A percentile compares a stretch with the other conserved stretches of the same genome.
Conservation (phyloP, 331 rosid species). For the Dryas integrifolia region DNA sequence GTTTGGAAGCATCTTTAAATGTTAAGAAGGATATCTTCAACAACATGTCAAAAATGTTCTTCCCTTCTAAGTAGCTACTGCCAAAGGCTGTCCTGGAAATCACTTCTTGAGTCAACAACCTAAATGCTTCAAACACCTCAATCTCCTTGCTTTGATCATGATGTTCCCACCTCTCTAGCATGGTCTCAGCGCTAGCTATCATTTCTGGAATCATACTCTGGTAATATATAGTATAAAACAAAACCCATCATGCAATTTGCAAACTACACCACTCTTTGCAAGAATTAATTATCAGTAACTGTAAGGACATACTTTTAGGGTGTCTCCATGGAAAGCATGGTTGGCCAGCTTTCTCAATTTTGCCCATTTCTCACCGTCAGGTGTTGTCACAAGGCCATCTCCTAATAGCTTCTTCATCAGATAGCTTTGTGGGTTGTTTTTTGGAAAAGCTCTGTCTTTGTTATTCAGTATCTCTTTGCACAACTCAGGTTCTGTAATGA, state of each 20-base stretch:
- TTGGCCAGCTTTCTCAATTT: constrained; percentile 30
- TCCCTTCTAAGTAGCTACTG: constrained; percentile 13
- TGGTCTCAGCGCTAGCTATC: constrained; percentile 5
- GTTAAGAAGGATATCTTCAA: background rate
- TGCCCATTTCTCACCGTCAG: constrained; percentile 27
- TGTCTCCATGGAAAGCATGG: constrained; percentile 29
- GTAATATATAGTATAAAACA: background rate
- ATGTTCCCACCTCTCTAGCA: background rate
- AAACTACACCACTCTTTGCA: background rate
- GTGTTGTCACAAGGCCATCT: constrained; percentile 16
- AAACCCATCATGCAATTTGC: no score
- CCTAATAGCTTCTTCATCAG: constrained; percentile 19
- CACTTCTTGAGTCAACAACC: constrained; percentile 4
- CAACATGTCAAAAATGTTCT: constrained; percentile 6
- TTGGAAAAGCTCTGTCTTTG: constrained; percentile 12
- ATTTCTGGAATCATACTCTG: background rate
- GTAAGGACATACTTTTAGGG: constrained; percentile 20
- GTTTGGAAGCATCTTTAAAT: background rate
- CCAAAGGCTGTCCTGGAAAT: constrained; percentile 9
- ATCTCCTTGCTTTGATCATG: background rate
- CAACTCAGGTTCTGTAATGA: constrained; percentile 25
- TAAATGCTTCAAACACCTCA: background rate
- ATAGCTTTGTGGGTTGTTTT: no score
- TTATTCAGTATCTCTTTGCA: constrained; percentile 27
- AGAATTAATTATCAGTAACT: no score